Conservation (phyloP, 2,329 filamentous ascomycete species). For the Trichoderma lentiforme region DNA sequence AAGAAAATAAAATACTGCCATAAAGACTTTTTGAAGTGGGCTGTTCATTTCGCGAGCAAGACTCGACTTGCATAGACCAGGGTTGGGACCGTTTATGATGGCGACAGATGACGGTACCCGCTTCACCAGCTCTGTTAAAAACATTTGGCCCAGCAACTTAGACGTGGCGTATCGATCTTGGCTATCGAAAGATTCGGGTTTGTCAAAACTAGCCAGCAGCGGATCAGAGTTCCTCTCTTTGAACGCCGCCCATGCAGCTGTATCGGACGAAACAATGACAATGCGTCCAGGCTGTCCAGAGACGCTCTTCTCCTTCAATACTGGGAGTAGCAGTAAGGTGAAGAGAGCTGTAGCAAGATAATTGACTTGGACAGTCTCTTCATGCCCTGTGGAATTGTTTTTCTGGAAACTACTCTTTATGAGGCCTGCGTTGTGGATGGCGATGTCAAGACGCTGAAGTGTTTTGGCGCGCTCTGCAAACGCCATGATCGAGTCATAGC, state of each 20-base stretch:
- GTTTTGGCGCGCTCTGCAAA: neutral
- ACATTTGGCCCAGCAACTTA: neutral
- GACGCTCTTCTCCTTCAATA: neutral
- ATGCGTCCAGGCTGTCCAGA: neutral
- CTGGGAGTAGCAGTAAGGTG: neutral
- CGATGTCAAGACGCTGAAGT: neutral
- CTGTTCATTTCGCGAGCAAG: neutral
- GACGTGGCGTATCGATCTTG: neutral
- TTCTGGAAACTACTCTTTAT: neutral
- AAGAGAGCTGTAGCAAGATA: neutral
- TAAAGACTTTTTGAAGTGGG: neutral
- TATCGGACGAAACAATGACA: neutral
- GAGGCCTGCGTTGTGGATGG: neutral
- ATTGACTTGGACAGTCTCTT: neutral
- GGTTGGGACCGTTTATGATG: conserved; percentile 4
- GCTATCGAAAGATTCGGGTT: neutral
- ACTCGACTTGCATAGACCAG: neutral
- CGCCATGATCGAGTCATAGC: neutral
- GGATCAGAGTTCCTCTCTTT: neutral
- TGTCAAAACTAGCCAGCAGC: neutral
- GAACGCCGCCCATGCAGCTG: neutral
- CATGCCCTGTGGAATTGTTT: neutral
- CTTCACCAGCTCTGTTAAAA: neutral
- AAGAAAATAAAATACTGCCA: neutral
- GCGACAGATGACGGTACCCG: neutral